Evolutionary conservation across 345 rosid species (phyloP).

Genomic region (Streptanthus diversifolius): DNA sequence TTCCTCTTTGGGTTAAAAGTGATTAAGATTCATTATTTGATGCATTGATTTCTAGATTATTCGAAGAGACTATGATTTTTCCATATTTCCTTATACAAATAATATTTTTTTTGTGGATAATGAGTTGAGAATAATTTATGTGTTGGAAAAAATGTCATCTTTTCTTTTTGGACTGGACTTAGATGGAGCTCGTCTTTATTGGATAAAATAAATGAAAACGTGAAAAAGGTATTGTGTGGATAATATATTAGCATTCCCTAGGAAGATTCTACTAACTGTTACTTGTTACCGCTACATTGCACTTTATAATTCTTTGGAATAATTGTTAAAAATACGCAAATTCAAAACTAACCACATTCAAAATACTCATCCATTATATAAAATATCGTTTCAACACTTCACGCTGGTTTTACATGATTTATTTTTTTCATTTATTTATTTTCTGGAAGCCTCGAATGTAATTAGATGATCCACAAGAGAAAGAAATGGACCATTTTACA

Average conservation of each 20-base stretch:
- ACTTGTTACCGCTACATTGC: not conserved
- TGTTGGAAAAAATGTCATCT: not conserved
- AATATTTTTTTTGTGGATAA: not conserved
- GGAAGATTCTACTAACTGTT: slow-evolving; percentile 33
- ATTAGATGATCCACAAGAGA: no score
- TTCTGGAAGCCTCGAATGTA: no score
- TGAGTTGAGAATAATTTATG: not conserved
- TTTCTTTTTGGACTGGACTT: not conserved
- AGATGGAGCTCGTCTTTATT: not conserved
- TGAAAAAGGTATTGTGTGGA: not conserved
- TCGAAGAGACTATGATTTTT: not conserved
- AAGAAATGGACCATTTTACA: no score
- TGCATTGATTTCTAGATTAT: slow-evolving; percentile 3
- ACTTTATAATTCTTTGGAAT: not conserved
- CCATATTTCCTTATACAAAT: not conserved
- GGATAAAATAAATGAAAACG: not conserved
- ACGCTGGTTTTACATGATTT: no score
- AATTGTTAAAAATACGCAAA: not conserved
- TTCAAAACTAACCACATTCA: no score
- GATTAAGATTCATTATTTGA: not conserved
- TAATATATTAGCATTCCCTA: slow-evolving; percentile 31
- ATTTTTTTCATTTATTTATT: no score
- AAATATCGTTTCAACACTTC: no score
- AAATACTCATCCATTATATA: no score
- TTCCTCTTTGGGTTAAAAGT: not conserved